Base-by-base conservation (phyloP, 2,329 filamentous ascomycete genomes). In the Fusarium sp. region DNA sequence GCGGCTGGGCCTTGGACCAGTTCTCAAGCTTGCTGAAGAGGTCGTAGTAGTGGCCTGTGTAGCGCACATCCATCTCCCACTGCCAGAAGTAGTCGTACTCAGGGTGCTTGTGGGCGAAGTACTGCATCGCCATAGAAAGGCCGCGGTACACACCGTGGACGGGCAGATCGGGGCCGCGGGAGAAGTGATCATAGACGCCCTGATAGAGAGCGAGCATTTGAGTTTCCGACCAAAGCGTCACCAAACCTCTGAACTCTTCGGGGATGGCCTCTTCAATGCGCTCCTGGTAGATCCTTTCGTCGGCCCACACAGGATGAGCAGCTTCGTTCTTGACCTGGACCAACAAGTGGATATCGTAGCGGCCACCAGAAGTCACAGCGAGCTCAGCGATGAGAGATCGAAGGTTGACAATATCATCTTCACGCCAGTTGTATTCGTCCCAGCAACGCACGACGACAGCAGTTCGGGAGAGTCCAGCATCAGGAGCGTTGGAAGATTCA, bases 31-130 rank as follows among this genome's bases (percentile, higher is more conserved):
- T 90, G 68, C 88, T 86, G 73, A 95, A 86, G 20, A 93, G 78
- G 63, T 92, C 88, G 68, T 91, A 94, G 81, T 92, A 95, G 78
- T 97, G 93, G 34, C 94, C 93, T 1, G 91, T 96, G 77, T 96
- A 97, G 28, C 93, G 89, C 43, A 94, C 88, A 73, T 97, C 94
- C 90, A 97, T 95, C 78, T 97, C 94, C 92, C 94, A 96, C 69
- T 97, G 92, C 94, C 94, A 97, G 78, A 94, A 93, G 79, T 89
- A 92, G 46, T 96, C 93, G 74, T 94, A 97, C 77, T 97, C 94
- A 2, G 92, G 91, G 77, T 97, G 94, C 72, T 88, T 86, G 74
- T 94, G 89, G 7, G 94, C 92, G 76, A 98, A 98, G 78, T 95
- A 92, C 75, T 97, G 94, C 82, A 98, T 89, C 0, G 94, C 93